These are phyloP conservation scores for Geranium rotundifolium DNA, from an alignment of 345 rosid genomes.

Conservation along the genomic window DNA sequence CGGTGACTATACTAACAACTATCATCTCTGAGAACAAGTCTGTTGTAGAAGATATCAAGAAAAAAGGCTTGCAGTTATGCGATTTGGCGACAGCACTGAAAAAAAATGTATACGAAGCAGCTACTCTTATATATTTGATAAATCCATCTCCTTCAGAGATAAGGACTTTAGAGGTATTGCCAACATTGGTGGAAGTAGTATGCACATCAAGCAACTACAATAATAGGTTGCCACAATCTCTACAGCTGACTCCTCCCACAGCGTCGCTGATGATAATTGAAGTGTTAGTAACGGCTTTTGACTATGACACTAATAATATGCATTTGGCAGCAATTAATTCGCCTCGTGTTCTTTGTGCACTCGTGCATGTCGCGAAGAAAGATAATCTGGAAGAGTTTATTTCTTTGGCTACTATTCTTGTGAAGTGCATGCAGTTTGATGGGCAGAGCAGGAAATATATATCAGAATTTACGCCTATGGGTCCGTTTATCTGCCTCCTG, in stretches of 20 bases:
- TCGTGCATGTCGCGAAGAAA: conserved; percentile 46
- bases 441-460: conserved; percentile 58
- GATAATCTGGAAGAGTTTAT: conserved; percentile 40
- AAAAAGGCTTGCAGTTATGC: conserved; percentile 45
- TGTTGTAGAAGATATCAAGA: conserved; percentile 54
- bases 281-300: conserved; percentile 76
- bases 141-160: conserved; percentile 80
- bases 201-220: conserved; percentile 31
- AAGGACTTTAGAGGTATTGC: conserved; percentile 70
- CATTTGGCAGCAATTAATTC: conserved; percentile 68
- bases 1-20: conserved; percentile 49
- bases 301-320: conserved; percentile 49
- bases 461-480: conserved; percentile 40
- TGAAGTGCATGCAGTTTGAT: conserved; percentile 82
- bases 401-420: conserved; percentile 58
- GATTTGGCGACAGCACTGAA: conserved; percentile 66
- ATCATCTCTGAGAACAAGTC: conserved; percentile 47
- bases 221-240: conserved; percentile 23
- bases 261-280: conserved; percentile 87
- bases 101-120: conserved; percentile 73
- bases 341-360: conserved; percentile 50
- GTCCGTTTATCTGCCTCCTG: conserved; percentile 51
- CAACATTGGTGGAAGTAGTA: conserved; percentile 58
- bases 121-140: conserved; percentile 58
- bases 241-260: conserved; percentile 53